These are phyloP conservation scores for Biscogniauxia mediterranea DNA, from an alignment of 2,329 filamentous ascomycete genomes.

Conservation along the genomic window DNA sequence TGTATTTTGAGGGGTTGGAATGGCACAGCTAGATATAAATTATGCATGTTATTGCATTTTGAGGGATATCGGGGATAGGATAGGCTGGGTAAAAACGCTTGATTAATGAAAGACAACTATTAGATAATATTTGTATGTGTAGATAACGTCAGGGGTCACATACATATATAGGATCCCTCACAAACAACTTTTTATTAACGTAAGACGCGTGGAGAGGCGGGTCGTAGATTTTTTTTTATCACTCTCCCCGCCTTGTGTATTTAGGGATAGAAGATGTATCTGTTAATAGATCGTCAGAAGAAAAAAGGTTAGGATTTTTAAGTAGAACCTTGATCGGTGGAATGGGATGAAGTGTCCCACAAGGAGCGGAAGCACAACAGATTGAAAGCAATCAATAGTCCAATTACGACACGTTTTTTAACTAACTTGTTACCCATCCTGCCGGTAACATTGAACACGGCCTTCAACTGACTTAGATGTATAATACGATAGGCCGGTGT, in stretches of 20 bases:
- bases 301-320: not conserved
- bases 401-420: conserved; percentile 5
- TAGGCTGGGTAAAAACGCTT: no score
- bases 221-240: not conserved
- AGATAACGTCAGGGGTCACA: not conserved
- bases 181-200: not conserved
- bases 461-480: not conserved
- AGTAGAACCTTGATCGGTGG: conserved; percentile 3
- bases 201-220: not conserved
- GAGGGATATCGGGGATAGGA: no score
- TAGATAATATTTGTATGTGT: not conserved
- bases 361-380: conserved; percentile 11
- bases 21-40: conserved; percentile 3
- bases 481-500: not conserved
- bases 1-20: not conserved
- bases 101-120: not conserved
- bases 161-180: not conserved
- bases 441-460: conserved; percentile 5
- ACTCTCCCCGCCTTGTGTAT: not conserved
- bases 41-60: not conserved
- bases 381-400: conserved; percentile 11
- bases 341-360: conserved; percentile 8
- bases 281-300: not conserved
- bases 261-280: not conserved
- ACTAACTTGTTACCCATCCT: conserved; percentile 1